Percentiles rank a stretch among this genome's conserved stretches.
Evolutionary conservation across 2,329 filamentous ascomycete genomes (phyloP).

Genomic region (Xylaria sp.): DNA sequence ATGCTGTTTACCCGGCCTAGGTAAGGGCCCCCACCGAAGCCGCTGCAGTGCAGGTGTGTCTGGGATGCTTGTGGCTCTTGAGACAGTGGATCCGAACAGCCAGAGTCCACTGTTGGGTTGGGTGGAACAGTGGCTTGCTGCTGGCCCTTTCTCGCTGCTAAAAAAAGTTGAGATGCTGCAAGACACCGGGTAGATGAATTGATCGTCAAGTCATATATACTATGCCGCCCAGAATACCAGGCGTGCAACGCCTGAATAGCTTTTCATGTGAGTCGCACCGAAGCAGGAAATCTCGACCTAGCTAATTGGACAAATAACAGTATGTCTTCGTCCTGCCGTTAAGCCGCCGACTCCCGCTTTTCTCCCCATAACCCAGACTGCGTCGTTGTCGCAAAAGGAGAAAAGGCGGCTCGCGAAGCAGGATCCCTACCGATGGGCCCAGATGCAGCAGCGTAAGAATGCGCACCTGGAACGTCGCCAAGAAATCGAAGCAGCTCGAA

Average conservation of each 20-base stretch:
- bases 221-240: slow-evolving; percentile 76
- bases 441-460: slow-evolving; percentile 84
- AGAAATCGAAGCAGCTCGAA: slow-evolving; percentile 73
- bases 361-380: slow-evolving; percentile 69
- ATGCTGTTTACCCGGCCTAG: slow-evolving; percentile 27
- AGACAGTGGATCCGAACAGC: slow-evolving; percentile 11
- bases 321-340: slow-evolving; percentile 68
- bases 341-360: slow-evolving; percentile 63
- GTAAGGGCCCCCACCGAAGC: slow-evolving; percentile 15
- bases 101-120: slow-evolving; percentile 14
- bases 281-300: not conserved
- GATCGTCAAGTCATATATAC: slow-evolving; percentile 43
- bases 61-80: not conserved
- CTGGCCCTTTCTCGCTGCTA: slow-evolving; percentile 12
- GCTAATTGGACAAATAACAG: slow-evolving; percentile 51
- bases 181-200: slow-evolving; percentile 12
- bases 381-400: slow-evolving; percentile 70
- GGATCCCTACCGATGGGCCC: slow-evolving; percentile 85
- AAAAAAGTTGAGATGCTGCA: slow-evolving; percentile 35
- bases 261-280: slow-evolving; percentile 65
- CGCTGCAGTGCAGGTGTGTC: not conserved
- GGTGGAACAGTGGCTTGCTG: slow-evolving; percentile 14
- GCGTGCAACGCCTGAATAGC: slow-evolving; percentile 68
- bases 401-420: slow-evolving; percentile 73
- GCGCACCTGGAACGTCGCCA: slow-evolving; percentile 82